phyloP scores from a whole-genome alignment of 768 basidiomycete species.

The Suillus variegatus region DNA sequence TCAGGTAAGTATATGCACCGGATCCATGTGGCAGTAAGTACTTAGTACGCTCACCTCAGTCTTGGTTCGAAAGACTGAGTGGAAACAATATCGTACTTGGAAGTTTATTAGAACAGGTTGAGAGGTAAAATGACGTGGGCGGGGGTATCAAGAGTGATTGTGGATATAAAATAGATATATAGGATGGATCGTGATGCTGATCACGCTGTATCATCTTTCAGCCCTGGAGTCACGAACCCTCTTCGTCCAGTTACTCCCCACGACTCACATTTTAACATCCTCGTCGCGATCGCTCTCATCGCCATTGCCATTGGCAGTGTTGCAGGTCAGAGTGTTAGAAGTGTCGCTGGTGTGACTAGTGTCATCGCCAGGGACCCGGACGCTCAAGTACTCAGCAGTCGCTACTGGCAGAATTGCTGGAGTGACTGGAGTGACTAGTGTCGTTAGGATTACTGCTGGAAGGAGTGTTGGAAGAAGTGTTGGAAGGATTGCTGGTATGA shows the following conservation, averaged over 20 bases:
- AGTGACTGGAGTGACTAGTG: no score
- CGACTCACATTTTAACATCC: not conserved
- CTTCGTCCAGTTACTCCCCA: not conserved
- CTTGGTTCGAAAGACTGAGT: not conserved
- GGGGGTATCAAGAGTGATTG: not conserved
- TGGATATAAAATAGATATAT: not conserved
- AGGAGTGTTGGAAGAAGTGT: no score
- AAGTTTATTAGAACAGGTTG: not conserved
- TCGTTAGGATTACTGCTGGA: not conserved
- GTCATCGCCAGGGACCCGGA: not conserved
- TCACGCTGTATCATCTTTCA: not conserved
- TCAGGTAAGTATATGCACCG: no score
- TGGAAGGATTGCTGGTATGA: not conserved
- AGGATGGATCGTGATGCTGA: not conserved
- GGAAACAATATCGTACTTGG: not conserved
- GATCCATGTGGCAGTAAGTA: no score
- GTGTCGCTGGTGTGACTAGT: not conserved
- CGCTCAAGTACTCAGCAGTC: not conserved
- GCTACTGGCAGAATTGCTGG: not conserved
- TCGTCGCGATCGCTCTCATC: not conserved
- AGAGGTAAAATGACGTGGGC: not conserved
- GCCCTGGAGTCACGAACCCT: not conserved
- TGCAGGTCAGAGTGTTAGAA: not conserved
- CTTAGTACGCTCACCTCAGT: not conserved
- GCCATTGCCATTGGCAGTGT: not conserved